Conservation (phyloP, 805 yeast genomes). For the Yarrowia osloensis region DNA sequence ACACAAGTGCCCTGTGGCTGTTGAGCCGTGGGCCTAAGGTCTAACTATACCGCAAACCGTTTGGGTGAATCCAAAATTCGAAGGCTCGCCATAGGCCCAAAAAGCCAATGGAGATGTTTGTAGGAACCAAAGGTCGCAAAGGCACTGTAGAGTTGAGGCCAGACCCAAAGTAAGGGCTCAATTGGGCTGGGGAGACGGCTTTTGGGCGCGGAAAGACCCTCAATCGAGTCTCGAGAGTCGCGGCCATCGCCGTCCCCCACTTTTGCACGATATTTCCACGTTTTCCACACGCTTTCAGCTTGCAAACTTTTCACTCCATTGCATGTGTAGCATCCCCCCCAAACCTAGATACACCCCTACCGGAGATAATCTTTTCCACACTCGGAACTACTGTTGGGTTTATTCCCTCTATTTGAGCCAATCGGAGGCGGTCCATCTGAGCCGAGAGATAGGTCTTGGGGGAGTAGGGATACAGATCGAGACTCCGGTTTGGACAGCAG, state of each 20-base stretch:
- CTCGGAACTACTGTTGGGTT: conserved; percentile 23
- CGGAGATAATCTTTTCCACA: conserved; percentile 25
- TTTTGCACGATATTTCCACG: background rate
- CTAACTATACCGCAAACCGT: background rate
- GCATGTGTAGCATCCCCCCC: background rate
- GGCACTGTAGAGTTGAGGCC: background rate
- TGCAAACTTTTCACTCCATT: conserved; percentile 18
- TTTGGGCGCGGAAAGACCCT: background rate
- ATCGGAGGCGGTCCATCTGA: background rate
- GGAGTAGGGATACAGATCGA: no score
- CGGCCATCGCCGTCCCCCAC: background rate
- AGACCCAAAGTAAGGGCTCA: no score
- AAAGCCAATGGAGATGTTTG: background rate
- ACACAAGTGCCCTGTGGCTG: background rate
- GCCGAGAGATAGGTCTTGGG: background rate
- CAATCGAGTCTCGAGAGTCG: background rate
- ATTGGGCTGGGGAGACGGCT: no score
- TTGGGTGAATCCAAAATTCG: background rate
- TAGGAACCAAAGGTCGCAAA: background rate
- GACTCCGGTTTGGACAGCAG: no score
- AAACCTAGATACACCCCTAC: conserved; percentile 17
- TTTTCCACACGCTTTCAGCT: background rate
- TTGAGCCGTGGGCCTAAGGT: conserved; percentile 19
- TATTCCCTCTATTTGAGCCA: conserved; percentile 29
- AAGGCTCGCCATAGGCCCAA: background rate